A percentile compares a stretch with the other conserved stretches of the same genome.
Conservation (phyloP, 116 monocot genomes). For the Trichopus zeylanicus region DNA sequence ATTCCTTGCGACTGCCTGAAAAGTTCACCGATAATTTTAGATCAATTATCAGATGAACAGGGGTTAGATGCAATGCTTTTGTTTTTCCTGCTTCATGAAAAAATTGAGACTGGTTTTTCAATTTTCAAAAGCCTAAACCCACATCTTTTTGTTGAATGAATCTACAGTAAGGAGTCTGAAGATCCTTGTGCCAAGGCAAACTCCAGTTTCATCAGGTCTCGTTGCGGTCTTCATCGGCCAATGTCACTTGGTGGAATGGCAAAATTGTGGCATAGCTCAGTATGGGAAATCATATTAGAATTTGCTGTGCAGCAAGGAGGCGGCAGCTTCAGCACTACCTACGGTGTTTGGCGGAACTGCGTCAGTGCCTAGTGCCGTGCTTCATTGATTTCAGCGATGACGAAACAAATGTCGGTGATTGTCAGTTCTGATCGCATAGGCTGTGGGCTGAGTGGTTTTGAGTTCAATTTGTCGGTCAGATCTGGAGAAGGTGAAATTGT, state of each 20-base stretch:
- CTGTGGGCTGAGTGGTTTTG: too few relatives aligned
- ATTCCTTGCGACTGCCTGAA: slow-evolving; percentile 32
- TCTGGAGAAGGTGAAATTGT: too few relatives aligned
- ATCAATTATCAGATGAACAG: slow-evolving; percentile 26
- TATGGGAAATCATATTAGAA: slow-evolving; percentile 22
- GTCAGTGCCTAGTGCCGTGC: too few relatives aligned
- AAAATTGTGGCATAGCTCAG: slow-evolving; percentile 23
- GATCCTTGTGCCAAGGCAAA: slow-evolving; percentile 20
- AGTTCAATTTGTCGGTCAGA: too few relatives aligned
- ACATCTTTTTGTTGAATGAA: background rate
- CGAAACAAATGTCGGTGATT: too few relatives aligned
- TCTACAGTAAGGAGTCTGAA: slow-evolving; percentile 15
- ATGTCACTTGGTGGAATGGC: slow-evolving; percentile 31
- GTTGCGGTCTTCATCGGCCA: slow-evolving; percentile 12
- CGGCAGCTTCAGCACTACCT: slow-evolving; percentile 31
- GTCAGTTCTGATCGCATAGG: too few relatives aligned
- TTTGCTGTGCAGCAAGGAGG: slow-evolving; percentile 28
- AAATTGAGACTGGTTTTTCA: too few relatives aligned
- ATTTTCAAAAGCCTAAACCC: too few relatives aligned
- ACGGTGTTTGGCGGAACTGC: slow-evolving; percentile 14
- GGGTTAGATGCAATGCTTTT: too few relatives aligned
- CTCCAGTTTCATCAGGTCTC: slow-evolving; percentile 15
- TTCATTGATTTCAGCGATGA: too few relatives aligned
- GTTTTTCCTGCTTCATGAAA: too few relatives aligned
- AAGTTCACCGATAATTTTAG: slow-evolving; percentile 24